phyloP scores from a whole-genome alignment of 345 rosid species.

The Cardamine occulta region DNA sequence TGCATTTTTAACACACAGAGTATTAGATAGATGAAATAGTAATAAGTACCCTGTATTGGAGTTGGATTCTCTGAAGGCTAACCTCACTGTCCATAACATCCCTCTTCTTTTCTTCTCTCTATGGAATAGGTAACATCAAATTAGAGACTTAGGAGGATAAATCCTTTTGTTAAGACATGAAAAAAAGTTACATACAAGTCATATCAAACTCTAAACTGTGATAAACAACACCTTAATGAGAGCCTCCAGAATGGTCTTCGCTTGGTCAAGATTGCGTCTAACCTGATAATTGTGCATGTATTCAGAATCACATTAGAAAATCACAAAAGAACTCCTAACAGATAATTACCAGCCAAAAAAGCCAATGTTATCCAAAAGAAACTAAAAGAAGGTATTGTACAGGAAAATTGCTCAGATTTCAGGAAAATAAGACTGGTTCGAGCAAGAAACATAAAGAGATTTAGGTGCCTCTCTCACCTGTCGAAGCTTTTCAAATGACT shows the following conservation, averaged over 20 bases:
- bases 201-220: constrained; percentile 30
- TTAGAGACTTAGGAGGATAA: constrained; percentile 21
- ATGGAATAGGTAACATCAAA: constrained; percentile 30
- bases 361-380: background rate
- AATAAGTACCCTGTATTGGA: constrained; percentile 74
- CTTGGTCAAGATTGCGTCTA: constrained; percentile 97
- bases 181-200: constrained; percentile 34
- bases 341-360: background rate
- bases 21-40: constrained; percentile 2
- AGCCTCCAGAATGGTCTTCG: constrained; percentile 84
- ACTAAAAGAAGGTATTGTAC: constrained; percentile 6
- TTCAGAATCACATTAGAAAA: constrained; percentile 20
- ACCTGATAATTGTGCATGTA: constrained; percentile 54
- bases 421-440: background rate
- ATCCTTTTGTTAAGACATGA: constrained; percentile 28
- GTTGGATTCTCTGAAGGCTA: constrained; percentile 86
- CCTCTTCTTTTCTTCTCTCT: constrained; percentile 98
- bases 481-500: constrained; percentile 98
- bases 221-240: constrained; percentile 76
- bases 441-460: constrained; percentile 7
- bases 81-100: constrained; percentile 87
- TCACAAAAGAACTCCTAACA: background rate
- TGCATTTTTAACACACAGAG: background rate
- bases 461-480: constrained; percentile 58
- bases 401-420: background rate